Conservation (phyloP, 768 basidiomycete species). For the Mycena filopes region DNA sequence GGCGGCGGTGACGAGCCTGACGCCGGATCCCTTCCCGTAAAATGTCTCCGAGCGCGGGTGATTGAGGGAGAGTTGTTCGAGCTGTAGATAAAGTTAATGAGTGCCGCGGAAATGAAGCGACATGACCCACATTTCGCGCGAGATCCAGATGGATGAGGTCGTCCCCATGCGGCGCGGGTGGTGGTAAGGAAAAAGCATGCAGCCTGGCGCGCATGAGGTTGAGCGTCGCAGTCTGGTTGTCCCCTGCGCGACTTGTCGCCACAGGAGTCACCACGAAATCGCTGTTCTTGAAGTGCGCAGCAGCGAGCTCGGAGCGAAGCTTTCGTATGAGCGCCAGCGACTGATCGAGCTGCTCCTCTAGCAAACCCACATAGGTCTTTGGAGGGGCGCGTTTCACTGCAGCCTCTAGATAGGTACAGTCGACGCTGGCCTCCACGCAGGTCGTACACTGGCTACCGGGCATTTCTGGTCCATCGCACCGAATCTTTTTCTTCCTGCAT, state of each 20-base stretch:
- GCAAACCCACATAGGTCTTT: slow-evolving; percentile 14
- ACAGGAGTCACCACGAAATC: too few relatives aligned
- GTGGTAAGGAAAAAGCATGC: not conserved
- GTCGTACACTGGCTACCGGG: not conserved
- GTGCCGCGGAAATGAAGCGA: not conserved
- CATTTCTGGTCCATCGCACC: not conserved
- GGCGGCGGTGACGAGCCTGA: slow-evolving; percentile 64
- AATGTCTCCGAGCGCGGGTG: slow-evolving; percentile 38
- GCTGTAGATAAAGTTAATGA: not conserved
- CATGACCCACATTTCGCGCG: slow-evolving; percentile 6
- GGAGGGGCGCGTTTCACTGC: not conserved
- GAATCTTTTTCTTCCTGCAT: too few relatives aligned
- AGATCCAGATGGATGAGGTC: slow-evolving; percentile 19
- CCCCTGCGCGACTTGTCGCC: too few relatives aligned
- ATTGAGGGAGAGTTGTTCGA: not conserved
- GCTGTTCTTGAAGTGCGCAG: not conserved
- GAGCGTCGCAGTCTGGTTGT: not conserved
- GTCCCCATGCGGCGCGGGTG: slow-evolving; percentile 14
- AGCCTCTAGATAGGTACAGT: not conserved
- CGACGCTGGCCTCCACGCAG: not conserved
- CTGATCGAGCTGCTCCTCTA: slow-evolving; percentile 11
- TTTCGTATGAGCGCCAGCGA: slow-evolving; percentile 3
- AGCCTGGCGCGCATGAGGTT: slow-evolving; percentile 15
- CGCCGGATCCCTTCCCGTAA: slow-evolving; percentile 67
- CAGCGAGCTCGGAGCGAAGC: slow-evolving; percentile 9